Evolutionary conservation across 176 grass and related monocot species (phyloP).

Genomic region (Elaeis guineensis): DNA sequence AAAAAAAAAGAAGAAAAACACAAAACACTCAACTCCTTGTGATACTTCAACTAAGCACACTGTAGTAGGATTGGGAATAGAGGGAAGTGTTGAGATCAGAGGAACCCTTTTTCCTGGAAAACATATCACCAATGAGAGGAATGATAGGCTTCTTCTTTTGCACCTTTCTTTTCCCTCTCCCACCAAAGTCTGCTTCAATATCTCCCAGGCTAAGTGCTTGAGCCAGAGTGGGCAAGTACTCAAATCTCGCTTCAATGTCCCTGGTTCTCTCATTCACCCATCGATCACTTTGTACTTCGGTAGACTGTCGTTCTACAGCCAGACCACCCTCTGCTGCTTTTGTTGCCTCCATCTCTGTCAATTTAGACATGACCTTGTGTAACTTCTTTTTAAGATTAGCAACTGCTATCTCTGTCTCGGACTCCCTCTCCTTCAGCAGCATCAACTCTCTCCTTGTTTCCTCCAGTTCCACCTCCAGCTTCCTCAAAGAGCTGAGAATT

Average conservation of each 20-base stretch:
- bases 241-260: background rate
- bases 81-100: slow-evolving; percentile 1
- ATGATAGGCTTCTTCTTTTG: slow-evolving; percentile 23
- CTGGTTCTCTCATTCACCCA: slow-evolving; percentile 10
- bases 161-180: slow-evolving; percentile 8
- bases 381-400: slow-evolving; percentile 18
- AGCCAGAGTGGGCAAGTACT: slow-evolving; percentile 26
- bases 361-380: slow-evolving; percentile 15
- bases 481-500: slow-evolving; percentile 12
- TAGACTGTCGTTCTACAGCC: background rate
- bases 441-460: slow-evolving; percentile 19
- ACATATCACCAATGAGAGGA: slow-evolving; percentile 23
- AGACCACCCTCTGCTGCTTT: background rate
- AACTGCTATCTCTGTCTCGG: slow-evolving; percentile 15
- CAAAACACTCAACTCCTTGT: no score
- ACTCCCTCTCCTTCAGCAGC: slow-evolving; percentile 19
- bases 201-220: slow-evolving; percentile 18
- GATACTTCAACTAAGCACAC: slow-evolving; percentile 19
- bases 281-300: slow-evolving; percentile 4
- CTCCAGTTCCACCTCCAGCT: slow-evolving; percentile 17
- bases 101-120: slow-evolving; percentile 23
- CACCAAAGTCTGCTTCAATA: background rate
- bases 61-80: slow-evolving; percentile 23
- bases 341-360: background rate
- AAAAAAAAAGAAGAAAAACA: no score